Conservation (phyloP, 106 monocot genomes). For the Apostasia ramifera region DNA sequence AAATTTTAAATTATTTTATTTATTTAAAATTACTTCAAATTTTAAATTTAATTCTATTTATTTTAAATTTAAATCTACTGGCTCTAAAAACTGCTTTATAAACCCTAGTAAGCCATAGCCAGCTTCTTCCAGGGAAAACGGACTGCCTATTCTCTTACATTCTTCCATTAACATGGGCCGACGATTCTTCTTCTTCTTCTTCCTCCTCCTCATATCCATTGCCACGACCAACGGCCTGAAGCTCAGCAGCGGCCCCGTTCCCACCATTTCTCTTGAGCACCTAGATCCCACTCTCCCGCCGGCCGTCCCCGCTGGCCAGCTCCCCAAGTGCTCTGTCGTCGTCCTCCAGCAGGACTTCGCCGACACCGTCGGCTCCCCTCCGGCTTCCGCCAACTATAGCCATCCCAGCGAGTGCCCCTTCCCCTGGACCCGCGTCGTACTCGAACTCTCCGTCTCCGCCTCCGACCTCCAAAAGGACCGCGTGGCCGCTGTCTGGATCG, state of each 20-base stretch:
- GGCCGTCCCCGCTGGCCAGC: slow-evolving; percentile 5
- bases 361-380: slow-evolving; percentile 32
- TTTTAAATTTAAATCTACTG: too few relatives aligned
- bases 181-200: not conserved
- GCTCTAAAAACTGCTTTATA: too few relatives aligned
- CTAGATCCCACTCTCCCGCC: slow-evolving; percentile 40
- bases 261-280: slow-evolving; percentile 14
- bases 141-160: not conserved
- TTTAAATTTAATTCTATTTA: too few relatives aligned
- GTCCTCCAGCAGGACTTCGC: slow-evolving; percentile 42
- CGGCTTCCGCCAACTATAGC: slow-evolving; percentile 32
- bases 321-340: slow-evolving; percentile 27
- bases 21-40: too few relatives aligned
- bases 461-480: slow-evolving; percentile 30
- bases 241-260: not conserved
- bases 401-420: slow-evolving; percentile 20
- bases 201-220: not conserved
- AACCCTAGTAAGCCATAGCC: too few relatives aligned
- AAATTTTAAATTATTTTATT: too few relatives aligned
- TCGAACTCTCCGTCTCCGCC: slow-evolving; percentile 33
- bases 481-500: slow-evolving; percentile 48
- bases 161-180: not conserved
- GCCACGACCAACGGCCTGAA: not conserved
- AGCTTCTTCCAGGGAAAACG: too few relatives aligned
- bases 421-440: slow-evolving; percentile 33